Percentiles rank a stretch among this genome's conserved stretches.
Evolutionary conservation across 192 early-diverging fungal genomes (phyloP).

Genomic region (Coemansia sp.): DNA sequence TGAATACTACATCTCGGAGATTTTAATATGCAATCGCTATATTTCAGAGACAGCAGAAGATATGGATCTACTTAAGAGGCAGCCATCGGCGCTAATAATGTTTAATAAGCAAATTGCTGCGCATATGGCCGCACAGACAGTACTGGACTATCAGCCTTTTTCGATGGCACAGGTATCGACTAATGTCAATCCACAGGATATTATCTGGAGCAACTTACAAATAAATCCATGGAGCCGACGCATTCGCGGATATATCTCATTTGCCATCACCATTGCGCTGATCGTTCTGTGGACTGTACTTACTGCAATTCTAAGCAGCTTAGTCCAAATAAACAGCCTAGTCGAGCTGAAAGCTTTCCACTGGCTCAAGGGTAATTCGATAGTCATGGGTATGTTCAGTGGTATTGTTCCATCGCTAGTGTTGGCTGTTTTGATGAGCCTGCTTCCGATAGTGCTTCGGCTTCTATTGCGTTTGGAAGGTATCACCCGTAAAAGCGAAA

Average conservation of each 20-base stretch:
- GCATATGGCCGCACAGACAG: conserved; percentile 72
- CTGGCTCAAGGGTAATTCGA: conserved; percentile 16
- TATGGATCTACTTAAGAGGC: conserved; percentile 19
- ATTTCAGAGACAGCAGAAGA: conserved; percentile 48
- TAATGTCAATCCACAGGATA: conserved; percentile 67
- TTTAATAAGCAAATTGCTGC: conserved; percentile 74
- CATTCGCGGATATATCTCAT: conserved; percentile 57
- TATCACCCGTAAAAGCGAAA: conserved; percentile 55
- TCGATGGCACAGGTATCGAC: conserved; percentile 64
- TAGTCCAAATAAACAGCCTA: conserved; percentile 58
- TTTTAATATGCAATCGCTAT: conserved; percentile 29
- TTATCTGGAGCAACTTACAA: conserved; percentile 81
- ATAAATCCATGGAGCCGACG: conserved; percentile 55
- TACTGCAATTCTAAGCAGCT: conserved; percentile 58
- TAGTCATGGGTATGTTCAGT: conserved; percentile 57
- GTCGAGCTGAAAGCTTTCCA: conserved; percentile 55
- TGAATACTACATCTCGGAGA: conserved; percentile 23
- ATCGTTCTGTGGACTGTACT: conserved; percentile 73
- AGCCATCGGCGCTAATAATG: conserved; percentile 77
- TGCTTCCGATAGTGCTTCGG: conserved; percentile 67
- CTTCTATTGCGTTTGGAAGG: conserved; percentile 64
- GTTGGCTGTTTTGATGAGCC: conserved; percentile 66
- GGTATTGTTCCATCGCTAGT: conserved; percentile 76
- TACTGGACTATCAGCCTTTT: conserved; percentile 62
- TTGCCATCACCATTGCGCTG: conserved; percentile 56